Percentiles rank a stretch among this genome's conserved stretches.
Conservation (phyloP, 2,329 filamentous ascomycete genomes). For the Calonectria hawksworthii region DNA sequence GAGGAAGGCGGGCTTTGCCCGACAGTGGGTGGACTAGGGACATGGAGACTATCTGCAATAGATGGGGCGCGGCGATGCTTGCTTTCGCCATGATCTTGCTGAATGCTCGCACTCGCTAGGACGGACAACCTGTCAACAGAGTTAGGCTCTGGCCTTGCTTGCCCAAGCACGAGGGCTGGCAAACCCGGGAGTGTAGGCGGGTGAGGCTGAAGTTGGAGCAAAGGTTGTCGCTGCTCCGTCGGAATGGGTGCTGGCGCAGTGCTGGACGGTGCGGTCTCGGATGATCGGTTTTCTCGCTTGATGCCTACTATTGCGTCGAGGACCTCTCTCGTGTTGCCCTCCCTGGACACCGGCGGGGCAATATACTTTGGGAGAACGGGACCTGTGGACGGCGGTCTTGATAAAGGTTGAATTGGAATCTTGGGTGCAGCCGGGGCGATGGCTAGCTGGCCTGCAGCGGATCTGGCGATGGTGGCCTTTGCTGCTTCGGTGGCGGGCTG, state of each 20-base stretch:
- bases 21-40: conserved; percentile 39
- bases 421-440: conserved; percentile 31
- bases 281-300: conserved; percentile 38
- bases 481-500: conserved; percentile 48
- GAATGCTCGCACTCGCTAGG: conserved; percentile 54
- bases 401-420: conserved; percentile 38
- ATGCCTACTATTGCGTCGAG: conserved; percentile 46
- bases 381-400: conserved; percentile 38
- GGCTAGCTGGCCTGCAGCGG: conserved; percentile 24
- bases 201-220: conserved; percentile 41
- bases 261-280: conserved; percentile 19
- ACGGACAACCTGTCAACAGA: conserved; percentile 55
- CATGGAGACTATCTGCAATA: conserved; percentile 40
- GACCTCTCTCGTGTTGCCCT: conserved; percentile 44
- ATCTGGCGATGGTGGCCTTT: conserved; percentile 42
- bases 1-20: conserved; percentile 41
- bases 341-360: conserved; percentile 27
- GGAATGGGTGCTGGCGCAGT: conserved; percentile 27
- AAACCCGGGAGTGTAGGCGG: conserved; percentile 35
- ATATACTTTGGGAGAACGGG: conserved; percentile 30
- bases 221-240: conserved; percentile 37
- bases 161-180: conserved; percentile 43
- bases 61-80: conserved; percentile 39
- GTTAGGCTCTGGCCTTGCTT: conserved; percentile 36
- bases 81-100: conserved; percentile 44